Evolutionary conservation across 495 filamentous ascomycete species (phyloP), one percentile per base, ranked within the genome.

Genomic region (Podospora comata): DNA sequence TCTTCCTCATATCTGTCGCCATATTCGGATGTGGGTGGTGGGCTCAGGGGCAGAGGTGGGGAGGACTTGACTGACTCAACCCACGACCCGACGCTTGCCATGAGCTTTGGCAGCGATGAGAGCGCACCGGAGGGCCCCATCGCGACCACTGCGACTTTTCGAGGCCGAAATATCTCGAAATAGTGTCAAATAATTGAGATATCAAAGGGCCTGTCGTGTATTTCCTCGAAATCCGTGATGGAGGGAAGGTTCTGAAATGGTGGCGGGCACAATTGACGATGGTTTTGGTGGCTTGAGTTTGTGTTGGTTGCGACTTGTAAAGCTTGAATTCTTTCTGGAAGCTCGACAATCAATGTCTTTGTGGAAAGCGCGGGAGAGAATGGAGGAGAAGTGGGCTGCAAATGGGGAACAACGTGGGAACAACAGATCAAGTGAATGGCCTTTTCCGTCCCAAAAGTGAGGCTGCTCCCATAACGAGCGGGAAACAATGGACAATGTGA

Each of bases 1-100:
- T 63, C 61, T n/a, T 48, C 30, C 15, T 63, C 61, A 19, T 63
- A 6, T n/a, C 59, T 63, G 16, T 39, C 27, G n/a, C 32, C 34
- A 48, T n/a, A 18, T 32, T 48, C 32, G 30, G 34, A 19, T 32
- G 61, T 32, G 4, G 28, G 30, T 13, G 28, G 18, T 48, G 61
- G 61, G n/a, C 61, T 63, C 61, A 63, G 18, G 32, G 27, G 27
- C 3, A 48, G 27, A 63, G 30, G 18, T 4, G 30, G 19, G 2
- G 61, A 34, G 7, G 30, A 28, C 48, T 48, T 28, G 3, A 32
- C 32, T 30, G 23, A 20, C 23, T 58, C 55, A 18, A 58, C n/a
- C 55, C 55, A 58, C 7, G 55, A 58, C 5, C n/a, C 55, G 3
- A 58, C 55, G 6, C 23, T 58, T 19, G 55, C 55, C 55, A 58